Percentiles rank a stretch among this genome's conserved stretches.
Evolutionary conservation across 2,329 filamentous ascomycete genomes (phyloP).

Genomic region (Atkinsonella hypoxylon): DNA sequence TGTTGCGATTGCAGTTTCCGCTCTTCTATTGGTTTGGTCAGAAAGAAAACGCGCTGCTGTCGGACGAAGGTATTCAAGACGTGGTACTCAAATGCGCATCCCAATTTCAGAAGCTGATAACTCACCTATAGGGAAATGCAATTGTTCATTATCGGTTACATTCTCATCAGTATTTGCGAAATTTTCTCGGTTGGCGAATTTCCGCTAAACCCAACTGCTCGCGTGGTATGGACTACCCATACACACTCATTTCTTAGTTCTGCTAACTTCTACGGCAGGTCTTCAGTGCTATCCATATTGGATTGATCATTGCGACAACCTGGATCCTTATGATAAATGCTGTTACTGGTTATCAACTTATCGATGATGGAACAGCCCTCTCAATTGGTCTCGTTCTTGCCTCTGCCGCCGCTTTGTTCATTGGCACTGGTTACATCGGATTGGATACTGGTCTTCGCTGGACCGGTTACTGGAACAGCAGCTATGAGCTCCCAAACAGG

Average conservation of each 20-base stretch:
- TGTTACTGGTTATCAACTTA: conserved; percentile 79
- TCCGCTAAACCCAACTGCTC: conserved; percentile 56
- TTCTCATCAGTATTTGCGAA: conserved; percentile 83
- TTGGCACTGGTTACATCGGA: conserved; percentile 90
- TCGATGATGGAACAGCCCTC: conserved; percentile 83
- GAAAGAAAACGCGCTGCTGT: conserved; percentile 89
- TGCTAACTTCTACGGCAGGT: conserved; percentile 52
- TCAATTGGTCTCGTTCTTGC: conserved; percentile 64
- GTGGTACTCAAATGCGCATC: neutral
- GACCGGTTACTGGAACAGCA: conserved; percentile 65
- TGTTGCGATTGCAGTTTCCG: conserved; percentile 57
- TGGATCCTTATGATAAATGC: conserved; percentile 93
- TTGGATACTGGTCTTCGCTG: conserved; percentile 84
- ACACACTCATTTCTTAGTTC: conserved; percentile 28
- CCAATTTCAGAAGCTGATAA: conserved; percentile 5
- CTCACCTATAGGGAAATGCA: conserved; percentile 73
- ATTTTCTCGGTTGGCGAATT: conserved; percentile 93
- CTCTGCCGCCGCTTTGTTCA: conserved; percentile 62
- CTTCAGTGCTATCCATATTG: conserved; percentile 84
- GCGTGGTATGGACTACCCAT: conserved; percentile 47
- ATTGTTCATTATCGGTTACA: conserved; percentile 76
- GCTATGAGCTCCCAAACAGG: conserved; percentile 47
- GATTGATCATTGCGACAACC: conserved; percentile 72
- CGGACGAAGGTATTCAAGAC: conserved; percentile 59
- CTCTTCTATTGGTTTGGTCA: conserved; percentile 64